Evolutionary conservation across 345 rosid species (phyloP), one percentile per base, ranked within the genome.

Genomic region (Turritis glabra): DNA sequence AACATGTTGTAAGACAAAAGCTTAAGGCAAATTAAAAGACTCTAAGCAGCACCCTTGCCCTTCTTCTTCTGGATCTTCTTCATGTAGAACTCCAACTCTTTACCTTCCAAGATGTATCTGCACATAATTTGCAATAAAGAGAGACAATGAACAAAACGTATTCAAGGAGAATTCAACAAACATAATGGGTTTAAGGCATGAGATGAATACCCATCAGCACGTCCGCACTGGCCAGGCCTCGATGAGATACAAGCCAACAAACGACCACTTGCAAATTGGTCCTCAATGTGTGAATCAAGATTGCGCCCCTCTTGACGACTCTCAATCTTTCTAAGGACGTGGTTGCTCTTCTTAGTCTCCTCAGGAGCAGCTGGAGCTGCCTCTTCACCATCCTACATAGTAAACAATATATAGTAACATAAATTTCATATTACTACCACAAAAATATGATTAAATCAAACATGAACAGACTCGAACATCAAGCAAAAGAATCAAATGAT

Each of bases 61-160:
- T 92, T 85, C 92, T 90, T 90, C 86, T 79, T 90, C 80, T 88
- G 96, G 18, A 89, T 25, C 86, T 92, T 87, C 89, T 85, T 91
- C 92, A 84, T 82, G 84, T 86, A 88, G 59, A 90, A 90, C 26
- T 88, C 97, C 27, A 90, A 71, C 79, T 88, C 94, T 79, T 79
- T 86, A 38, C 92, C 94, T 69, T 90, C 92, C 83, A 82, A 77
- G 17, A 84, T 88, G 63, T 84, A 92, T 58, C 92, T 88, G 86
- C 37, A 46, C 17, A 63, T 9, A 10, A 11, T 8, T 29, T 3
- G 4, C 27, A 72, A 58, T 0, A 1, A 33, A 4, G n/a, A 11
- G 21, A 76, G 8, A 18, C 57, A 2, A 60, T 62, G 0, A 21
- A 32, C 15, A 19, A 58, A 29, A 50, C 4, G 21, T 8, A 23